Base-by-base conservation (phyloP, 208 protist species). In the Spongospora subterranea region DNA sequence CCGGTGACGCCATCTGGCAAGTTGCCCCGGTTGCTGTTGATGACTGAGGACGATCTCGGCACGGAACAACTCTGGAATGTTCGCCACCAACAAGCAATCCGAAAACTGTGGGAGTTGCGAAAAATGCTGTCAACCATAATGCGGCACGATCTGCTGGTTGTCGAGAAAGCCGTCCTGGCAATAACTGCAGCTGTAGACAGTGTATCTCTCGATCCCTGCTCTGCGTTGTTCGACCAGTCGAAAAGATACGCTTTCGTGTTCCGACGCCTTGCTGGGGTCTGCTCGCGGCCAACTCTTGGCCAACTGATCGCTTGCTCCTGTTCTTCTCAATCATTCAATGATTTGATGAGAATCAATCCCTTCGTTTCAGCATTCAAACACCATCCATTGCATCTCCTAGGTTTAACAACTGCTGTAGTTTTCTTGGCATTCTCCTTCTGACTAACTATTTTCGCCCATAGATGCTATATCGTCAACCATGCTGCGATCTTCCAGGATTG, bases 21-120 rank as follows among this genome's bases (percentile, higher is more conserved):
- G 20, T 32, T 17, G 54, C 17, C 17, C 54, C 17, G 29, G 54
- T 29, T 65, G 54, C 54, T 65, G 54, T 29, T 65, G 54, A 29
- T 65, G 54, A 65, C 29, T 17, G 54, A 65, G 54, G 29, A 29
- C 54, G 54, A 65, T 65, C 20, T 65, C 20, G 54, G 54, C 54
- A 65, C 20, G 20, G 54, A 65, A 29, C 20, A 29, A 17, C 20
- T 17, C 17, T 65, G 54, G 54, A 29, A 65, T 32, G 17, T 29
- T 17, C 54, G 54, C 20, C 54, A 65, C 54, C 54, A 65, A 65
- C 54, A 65, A 65, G 54, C 54, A 29, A 65, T 65, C 54, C 54
- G 54, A 29, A 65, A 65, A 29, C 54, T 65, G 54, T 65, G 54
- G 54, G 54, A 65, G 54, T 29, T 65, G 17, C 54, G 54, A 17